Conservation (phyloP, 768 basidiomycete species). For the Xerocomellus intermedius region DNA sequence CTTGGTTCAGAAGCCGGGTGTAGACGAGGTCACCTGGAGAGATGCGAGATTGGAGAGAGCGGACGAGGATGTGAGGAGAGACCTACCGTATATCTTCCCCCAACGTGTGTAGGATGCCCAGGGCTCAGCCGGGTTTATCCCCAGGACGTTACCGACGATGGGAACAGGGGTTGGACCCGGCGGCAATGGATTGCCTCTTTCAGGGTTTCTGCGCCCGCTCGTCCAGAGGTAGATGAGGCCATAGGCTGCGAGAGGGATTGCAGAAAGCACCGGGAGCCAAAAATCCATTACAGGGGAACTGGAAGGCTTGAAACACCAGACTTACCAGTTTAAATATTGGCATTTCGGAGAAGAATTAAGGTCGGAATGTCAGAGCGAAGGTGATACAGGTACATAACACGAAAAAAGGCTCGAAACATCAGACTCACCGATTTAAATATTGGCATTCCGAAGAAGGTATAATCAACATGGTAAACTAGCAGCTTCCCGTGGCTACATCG, state of each 20-base stretch:
- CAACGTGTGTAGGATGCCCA: conserved; percentile 35
- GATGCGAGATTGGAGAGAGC: neutral
- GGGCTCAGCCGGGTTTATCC: conserved; percentile 23
- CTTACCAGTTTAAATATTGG: conserved; percentile 1
- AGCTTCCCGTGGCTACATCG: too few species aligned
- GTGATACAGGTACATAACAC: neutral
- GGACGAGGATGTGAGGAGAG: conserved; percentile 10
- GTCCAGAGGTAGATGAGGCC: conserved; percentile 9
- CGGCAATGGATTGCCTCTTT: conserved; percentile 32
- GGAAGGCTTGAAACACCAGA: neutral
- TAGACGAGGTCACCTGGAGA: conserved; percentile 37
- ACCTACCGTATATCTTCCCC: conserved; percentile 31
- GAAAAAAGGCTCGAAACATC: neutral
- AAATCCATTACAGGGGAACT: conserved; percentile 7
- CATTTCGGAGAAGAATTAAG: too few species aligned
- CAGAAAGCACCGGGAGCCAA: conserved; percentile 11
- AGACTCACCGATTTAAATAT: neutral
- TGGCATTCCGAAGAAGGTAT: neutral
- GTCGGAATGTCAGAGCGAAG: conserved; percentile 3
- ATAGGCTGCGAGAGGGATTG: conserved; percentile 1
- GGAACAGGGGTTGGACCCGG: conserved; percentile 52
- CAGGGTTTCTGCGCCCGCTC: neutral
- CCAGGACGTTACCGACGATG: conserved; percentile 30
- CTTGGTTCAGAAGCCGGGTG: conserved; percentile 35
- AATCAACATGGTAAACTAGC: too few species aligned